Evolutionary conservation across 2,329 filamentous ascomycete genomes (phyloP).

Genomic region (Alternaria ethzedia): DNA sequence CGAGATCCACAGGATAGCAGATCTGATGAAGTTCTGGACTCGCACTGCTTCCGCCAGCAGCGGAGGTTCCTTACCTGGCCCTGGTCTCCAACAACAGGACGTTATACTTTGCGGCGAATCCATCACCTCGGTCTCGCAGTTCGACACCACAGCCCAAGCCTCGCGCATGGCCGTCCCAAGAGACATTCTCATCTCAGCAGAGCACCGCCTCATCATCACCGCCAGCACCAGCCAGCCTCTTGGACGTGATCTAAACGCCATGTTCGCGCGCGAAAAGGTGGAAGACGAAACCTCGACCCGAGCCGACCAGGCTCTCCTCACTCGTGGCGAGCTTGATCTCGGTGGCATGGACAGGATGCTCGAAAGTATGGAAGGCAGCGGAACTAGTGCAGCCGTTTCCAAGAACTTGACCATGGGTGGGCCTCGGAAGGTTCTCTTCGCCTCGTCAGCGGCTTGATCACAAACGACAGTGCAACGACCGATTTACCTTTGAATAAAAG

Average conservation of each 20-base stretch:
- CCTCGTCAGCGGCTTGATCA: conserved; percentile 36
- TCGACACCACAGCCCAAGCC: conserved; percentile 48
- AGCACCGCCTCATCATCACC: conserved; percentile 54
- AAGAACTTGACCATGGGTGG: conserved; percentile 38
- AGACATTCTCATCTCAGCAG: conserved; percentile 53
- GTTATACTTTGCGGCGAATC: conserved; percentile 51
- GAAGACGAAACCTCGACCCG: conserved; percentile 38
- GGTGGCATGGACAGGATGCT: conserved; percentile 57
- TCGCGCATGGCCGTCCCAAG: conserved; percentile 53
- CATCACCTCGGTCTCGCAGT: conserved; percentile 53
- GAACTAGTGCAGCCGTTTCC: conserved; percentile 24
- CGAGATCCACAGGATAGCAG: conserved; percentile 54
- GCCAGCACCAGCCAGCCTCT: conserved; percentile 42
- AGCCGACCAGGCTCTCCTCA: conserved; percentile 53
- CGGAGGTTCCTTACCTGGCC: conserved; percentile 49
- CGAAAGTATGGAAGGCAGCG: conserved; percentile 41
- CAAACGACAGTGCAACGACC: neutral
- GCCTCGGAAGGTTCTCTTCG: conserved; percentile 45
- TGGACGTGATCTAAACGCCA: conserved; percentile 36
- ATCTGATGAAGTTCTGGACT: conserved; percentile 54
- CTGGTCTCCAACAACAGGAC: conserved; percentile 52
- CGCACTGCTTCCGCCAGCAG: conserved; percentile 46
- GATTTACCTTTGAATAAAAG: neutral
- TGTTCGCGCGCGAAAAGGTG: conserved; percentile 35
- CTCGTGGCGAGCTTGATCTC: conserved; percentile 54